These are phyloP conservation scores for Calonectria honghensis DNA, from an alignment of 2,329 filamentous ascomycete species.

Conservation along the genomic window DNA sequence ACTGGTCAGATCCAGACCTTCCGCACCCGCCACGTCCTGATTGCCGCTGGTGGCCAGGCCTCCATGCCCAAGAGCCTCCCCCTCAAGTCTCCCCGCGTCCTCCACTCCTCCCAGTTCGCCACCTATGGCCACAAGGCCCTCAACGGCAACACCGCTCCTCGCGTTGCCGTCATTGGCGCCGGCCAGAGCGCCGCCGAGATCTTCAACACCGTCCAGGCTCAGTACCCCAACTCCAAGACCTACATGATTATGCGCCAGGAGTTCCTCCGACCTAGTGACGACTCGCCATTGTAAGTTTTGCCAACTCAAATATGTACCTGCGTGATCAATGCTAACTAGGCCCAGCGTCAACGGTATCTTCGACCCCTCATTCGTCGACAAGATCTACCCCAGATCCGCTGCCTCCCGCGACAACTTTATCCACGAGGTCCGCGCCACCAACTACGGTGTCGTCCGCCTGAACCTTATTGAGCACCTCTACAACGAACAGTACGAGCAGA, in stretches of 20 bases:
- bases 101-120: conserved; percentile 93
- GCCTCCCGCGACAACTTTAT: conserved; percentile 77
- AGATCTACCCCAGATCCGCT: conserved; percentile 81
- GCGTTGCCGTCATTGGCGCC: conserved; percentile 89
- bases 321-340: conserved; percentile 52
- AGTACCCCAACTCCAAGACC: conserved; percentile 89
- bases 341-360: conserved; percentile 96
- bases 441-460: conserved; percentile 96
- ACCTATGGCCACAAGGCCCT: conserved; percentile 77
- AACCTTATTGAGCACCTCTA: conserved; percentile 93
- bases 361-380: conserved; percentile 89
- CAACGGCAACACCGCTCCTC: conserved; percentile 70
- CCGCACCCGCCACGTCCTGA: conserved; percentile 78
- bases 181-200: conserved; percentile 97
- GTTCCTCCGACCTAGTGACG: conserved; percentile 92
- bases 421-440: conserved; percentile 85
- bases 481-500: conserved; percentile 90
- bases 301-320: neutral
- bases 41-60: conserved; percentile 77
- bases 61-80: conserved; percentile 83
- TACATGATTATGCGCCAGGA: conserved; percentile 87
- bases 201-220: conserved; percentile 88
- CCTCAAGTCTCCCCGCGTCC: conserved; percentile 80
- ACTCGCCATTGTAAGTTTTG: conserved; percentile 89
- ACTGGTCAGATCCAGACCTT: conserved; percentile 73